Base-by-base conservation (phyloP, 371 early-diverging fungal genomes). In the Mucor velutinosus region DNA sequence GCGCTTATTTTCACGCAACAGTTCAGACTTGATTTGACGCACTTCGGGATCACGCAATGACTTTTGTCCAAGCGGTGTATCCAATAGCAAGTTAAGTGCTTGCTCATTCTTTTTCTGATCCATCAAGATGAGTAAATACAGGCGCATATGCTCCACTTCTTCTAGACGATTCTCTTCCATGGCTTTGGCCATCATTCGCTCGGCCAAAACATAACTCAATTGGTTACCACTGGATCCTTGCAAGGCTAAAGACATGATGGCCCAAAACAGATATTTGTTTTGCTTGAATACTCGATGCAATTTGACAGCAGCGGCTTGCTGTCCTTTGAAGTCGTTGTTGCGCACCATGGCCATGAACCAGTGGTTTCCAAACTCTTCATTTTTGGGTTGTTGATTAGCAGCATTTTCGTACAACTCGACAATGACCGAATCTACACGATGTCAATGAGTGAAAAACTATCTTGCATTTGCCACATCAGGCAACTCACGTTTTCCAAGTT, bases 341-440 rank as follows among this genome's bases (percentile, higher is more conserved):
- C 94, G 87, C 0, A 93, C 94, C 63, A 94, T 83, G 1, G 93
- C 89, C 94, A 96, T 93, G 74, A 93, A 96, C 89, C 89, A 89
- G 57, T 93, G 90, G 47, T 83, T 89, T 23, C 82, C 90, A 63
- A 91, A 79, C 57, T 91, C 91, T 72, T 94, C 94, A 66, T 92
- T 89, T 21, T 82, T 78, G 10, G 95, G 93, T 51, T 82, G 76
- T 29, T 65, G 60, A 60, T 77, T 85, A 12, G 86, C 85, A 4
- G 93, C 95, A 15, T 80, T 85, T 61, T 90, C 91, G 71, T 95
- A 95, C 17, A 94, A 73, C 29, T 86, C 84, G 27, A 89, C 88
- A 73, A 94, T 86, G 0, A 90, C 86, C 15, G 82, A 76, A 39
- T 87, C 93, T 87, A 76, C 35, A 11, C 23, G 29, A 45, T 51